These are phyloP conservation scores for Phytophthora syringae DNA, from an alignment of 352 stramenopile species.

Conservation along the genomic window DNA sequence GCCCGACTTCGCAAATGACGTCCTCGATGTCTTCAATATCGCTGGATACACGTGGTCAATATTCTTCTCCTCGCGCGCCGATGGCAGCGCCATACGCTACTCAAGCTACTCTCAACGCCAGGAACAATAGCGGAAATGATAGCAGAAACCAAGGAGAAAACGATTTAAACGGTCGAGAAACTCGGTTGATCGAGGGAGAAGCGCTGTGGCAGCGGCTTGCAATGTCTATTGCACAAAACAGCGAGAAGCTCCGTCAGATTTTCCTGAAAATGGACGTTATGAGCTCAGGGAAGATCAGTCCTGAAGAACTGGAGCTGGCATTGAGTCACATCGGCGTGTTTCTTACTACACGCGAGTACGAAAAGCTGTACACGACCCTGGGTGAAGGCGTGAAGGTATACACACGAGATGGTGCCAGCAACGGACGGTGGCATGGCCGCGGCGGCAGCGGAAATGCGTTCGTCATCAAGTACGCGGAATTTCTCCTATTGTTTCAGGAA, in stretches of 20 bases:
- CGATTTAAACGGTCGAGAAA: slow-evolving; percentile 11
- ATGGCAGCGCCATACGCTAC: slow-evolving; percentile 66
- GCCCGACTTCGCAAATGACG: slow-evolving; percentile 18
- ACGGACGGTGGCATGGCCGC: slow-evolving; percentile 28
- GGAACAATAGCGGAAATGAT: not conserved
- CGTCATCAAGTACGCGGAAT: slow-evolving; percentile 67
- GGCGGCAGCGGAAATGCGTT: slow-evolving; percentile 37
- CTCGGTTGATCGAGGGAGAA: slow-evolving; percentile 48
- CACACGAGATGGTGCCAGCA: slow-evolving; percentile 25
- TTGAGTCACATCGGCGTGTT: slow-evolving; percentile 79
- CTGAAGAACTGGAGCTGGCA: slow-evolving; percentile 75
- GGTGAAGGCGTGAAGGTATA: slow-evolving; percentile 34
- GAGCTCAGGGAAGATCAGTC: slow-evolving; percentile 63
- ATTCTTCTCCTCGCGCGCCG: slow-evolving; percentile 22
- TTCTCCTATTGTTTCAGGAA: slow-evolving; percentile 56
- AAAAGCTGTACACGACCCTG: slow-evolving; percentile 68
- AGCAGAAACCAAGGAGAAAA: not conserved
- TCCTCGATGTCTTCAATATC: slow-evolving; percentile 27
- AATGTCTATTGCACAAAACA: slow-evolving; percentile 50
- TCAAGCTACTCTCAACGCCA: slow-evolving; percentile 28
- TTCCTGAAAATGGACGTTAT: slow-evolving; percentile 85
- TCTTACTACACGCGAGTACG: slow-evolving; percentile 68
- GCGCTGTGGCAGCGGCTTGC: slow-evolving; percentile 63
- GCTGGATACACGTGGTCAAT: slow-evolving; percentile 27
- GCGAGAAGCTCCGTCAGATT: slow-evolving; percentile 77